phyloP scores from a whole-genome alignment of 148 eudicot genomes.

The Camellia sinensis region DNA sequence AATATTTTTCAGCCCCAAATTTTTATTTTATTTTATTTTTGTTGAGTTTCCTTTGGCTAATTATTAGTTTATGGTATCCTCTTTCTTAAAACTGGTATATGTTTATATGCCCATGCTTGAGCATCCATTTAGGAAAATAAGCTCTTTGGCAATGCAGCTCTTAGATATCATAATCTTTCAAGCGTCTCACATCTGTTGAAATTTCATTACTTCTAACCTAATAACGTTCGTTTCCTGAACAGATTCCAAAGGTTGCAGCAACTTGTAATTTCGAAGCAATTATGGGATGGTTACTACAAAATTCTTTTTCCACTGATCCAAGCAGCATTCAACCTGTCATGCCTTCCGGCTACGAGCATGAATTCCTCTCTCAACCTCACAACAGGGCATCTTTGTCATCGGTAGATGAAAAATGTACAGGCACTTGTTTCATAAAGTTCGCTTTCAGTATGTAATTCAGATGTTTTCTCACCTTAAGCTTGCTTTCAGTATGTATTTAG shows the following conservation, averaged over 20 bases:
- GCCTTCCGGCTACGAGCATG: constrained; percentile 57
- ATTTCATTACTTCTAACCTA: not conserved
- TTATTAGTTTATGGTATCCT: too few relatives aligned
- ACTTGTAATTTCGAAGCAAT: constrained; percentile 86
- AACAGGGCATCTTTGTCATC: constrained; percentile 52
- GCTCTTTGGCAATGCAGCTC: not conserved
- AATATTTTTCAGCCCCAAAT: too few relatives aligned
- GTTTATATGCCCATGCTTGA: not conserved
- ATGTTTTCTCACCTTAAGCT: not conserved
- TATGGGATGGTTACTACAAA: constrained; percentile 95
- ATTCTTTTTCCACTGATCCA: constrained; percentile 82
- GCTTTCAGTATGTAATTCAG: too few relatives aligned
- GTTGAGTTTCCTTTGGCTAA: too few relatives aligned
- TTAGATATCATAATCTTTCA: too few relatives aligned
- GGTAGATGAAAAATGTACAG: constrained; percentile 23
- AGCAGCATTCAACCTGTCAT: constrained; percentile 69
- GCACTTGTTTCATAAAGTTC: constrained; percentile 18
- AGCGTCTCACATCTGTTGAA: not conserved
- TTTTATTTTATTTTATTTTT: too few relatives aligned
- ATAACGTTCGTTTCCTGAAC: constrained; percentile 21
- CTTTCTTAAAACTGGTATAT: not conserved
- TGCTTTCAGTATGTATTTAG: not conserved
- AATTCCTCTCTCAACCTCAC: constrained; percentile 58
- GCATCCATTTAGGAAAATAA: not conserved
- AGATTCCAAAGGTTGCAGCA: constrained; percentile 84